Evolutionary conservation across 345 rosid genomes (phyloP).

Genomic region (Populus davidiana): DNA sequence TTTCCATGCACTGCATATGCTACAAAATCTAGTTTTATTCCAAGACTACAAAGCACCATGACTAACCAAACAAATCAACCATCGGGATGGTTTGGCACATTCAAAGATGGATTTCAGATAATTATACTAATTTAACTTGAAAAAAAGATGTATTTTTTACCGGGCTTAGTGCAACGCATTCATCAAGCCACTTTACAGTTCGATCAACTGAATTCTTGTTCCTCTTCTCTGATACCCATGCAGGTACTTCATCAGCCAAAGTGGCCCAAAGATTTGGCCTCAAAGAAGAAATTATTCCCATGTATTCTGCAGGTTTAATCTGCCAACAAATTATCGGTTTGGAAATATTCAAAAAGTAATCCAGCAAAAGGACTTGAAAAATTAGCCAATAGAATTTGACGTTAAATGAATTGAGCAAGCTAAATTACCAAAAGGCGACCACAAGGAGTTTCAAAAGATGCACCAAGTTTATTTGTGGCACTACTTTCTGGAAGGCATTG

Average conservation of each 20-base stretch:
- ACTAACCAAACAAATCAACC: neutral
- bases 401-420: neutral
- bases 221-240: conserved; percentile 61
- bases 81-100: neutral
- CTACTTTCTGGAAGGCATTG: conserved; percentile 59
- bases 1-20: neutral
- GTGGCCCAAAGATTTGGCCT: conserved; percentile 58
- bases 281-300: conserved; percentile 63
- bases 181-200: conserved; percentile 72
- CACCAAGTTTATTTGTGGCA: conserved; percentile 50
- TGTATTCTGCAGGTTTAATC: conserved; percentile 59
- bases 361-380: neutral
- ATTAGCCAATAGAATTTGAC: neutral
- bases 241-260: conserved; percentile 80
- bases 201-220: conserved; percentile 61
- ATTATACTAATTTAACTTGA: neutral
- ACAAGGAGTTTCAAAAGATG: conserved; percentile 68
- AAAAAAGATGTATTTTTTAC: conserved; percentile 29
- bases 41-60: neutral
- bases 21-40: neutral
- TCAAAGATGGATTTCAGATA: neutral
- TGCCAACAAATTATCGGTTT: conserved; percentile 22
- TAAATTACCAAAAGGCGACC: conserved; percentile 56
- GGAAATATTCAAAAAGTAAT: neutral
- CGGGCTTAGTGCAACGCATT: conserved; percentile 51